Conservation (phyloP, 1,139 yeast genomes). For the Kazachstania sp. region DNA sequence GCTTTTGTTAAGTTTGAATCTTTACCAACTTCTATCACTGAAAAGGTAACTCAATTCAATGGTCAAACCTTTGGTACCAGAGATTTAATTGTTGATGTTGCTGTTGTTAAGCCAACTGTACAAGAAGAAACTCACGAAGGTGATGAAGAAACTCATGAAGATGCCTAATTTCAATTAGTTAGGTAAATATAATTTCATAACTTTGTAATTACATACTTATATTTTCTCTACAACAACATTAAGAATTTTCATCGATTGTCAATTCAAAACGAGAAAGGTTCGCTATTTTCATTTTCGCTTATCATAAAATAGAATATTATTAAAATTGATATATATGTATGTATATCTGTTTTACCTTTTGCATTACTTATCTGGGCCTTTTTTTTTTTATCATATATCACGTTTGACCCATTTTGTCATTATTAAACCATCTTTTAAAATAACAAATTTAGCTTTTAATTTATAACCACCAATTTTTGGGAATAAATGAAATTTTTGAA, state of each 20-base stretch:
- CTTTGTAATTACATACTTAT: too few species aligned
- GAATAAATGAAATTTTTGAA: slow-evolving; percentile 36
- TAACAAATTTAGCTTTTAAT: slow-evolving; percentile 35
- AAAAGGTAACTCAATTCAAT: slow-evolving; percentile 26
- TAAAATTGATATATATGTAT: too few species aligned
- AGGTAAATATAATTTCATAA: neutral
- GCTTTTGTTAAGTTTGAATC: slow-evolving; percentile 28
- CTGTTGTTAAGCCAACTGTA: slow-evolving; percentile 19
- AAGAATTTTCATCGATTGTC: too few species aligned
- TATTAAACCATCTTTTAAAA: slow-evolving; percentile 46
- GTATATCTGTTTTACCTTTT: neutral
- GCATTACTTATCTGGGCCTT: too few species aligned
- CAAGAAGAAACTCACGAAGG: too few species aligned
- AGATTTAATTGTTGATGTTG: slow-evolving; percentile 28
- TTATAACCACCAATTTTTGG: slow-evolving; percentile 41
- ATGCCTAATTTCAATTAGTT: neutral
- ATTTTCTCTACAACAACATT: too few species aligned
- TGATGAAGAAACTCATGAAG: slow-evolving; percentile 5
- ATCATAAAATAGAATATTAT: neutral
- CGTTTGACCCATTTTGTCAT: slow-evolving; percentile 46
- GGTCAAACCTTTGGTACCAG: slow-evolving; percentile 28
- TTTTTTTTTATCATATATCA: neutral
- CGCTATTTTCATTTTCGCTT: too few species aligned
- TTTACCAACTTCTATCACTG: slow-evolving; percentile 16
- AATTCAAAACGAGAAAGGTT: too few species aligned